Evolutionary conservation across 139 green algal genomes (phyloP).

Genomic region (Monoraphidium neglectum): DNA sequence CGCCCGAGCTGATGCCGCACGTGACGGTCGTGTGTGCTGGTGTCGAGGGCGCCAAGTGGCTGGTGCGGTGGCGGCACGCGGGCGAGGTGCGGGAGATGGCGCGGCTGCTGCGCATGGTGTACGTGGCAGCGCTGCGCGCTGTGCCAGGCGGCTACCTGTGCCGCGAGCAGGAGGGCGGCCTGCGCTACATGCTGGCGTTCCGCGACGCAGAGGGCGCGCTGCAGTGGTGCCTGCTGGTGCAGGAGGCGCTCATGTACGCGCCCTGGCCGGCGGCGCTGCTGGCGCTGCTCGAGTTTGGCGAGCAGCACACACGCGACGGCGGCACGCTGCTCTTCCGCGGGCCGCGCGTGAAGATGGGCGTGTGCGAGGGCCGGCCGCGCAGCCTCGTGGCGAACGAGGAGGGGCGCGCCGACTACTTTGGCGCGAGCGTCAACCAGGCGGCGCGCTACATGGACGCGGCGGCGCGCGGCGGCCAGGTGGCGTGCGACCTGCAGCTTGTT

Average conservation of each 20-base stretch:
- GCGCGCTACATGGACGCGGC: constrained; percentile 20
- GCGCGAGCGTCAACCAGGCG: constrained; percentile 12
- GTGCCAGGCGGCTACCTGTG: constrained; percentile 46
- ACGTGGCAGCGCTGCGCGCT: constrained; percentile 5
- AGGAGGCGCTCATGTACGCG: constrained; percentile 46
- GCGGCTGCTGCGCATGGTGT: no score
- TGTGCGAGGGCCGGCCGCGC: constrained; percentile 47
- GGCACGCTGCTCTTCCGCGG: constrained; percentile 32
- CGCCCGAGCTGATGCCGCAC: no score
- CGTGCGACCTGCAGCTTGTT: no score
- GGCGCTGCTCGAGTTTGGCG: background rate
- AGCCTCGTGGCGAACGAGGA: constrained; percentile 50
- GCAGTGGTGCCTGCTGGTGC: constrained; percentile 15
- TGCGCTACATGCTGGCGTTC: constrained; percentile 14
- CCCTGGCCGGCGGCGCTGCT: constrained; percentile 34
- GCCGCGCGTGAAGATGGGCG: constrained; percentile 49
- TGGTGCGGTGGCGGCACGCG: background rate
- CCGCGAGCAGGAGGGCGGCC: constrained; percentile 23
- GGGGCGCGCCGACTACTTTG: constrained; percentile 24
- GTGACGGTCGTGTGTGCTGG: no score
- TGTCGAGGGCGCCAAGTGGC: background rate
- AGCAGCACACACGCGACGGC: background rate
- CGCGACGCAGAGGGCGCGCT: constrained; percentile 2
- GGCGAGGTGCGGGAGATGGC: constrained; percentile 1
- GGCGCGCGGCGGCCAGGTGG: constrained; percentile 10